Percentiles rank a stretch among this genome's conserved stretches.
phyloP scores from a whole-genome alignment of 176 grass and related monocot species.

The Rhynchospora pubera region DNA sequence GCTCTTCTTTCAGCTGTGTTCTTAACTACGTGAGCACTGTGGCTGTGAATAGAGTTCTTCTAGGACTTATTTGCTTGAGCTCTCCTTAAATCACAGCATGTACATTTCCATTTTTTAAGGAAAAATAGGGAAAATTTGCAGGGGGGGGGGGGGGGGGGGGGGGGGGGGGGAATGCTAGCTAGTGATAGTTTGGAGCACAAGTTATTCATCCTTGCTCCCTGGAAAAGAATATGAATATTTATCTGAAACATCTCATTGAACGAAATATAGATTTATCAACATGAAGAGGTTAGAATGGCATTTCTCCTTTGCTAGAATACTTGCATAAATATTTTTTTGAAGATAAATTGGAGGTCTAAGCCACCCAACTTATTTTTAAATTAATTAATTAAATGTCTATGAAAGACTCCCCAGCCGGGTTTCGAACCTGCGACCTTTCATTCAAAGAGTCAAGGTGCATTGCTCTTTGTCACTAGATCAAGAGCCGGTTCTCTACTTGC shows the following conservation, averaged over 20 bases:
- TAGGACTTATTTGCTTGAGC: background rate
- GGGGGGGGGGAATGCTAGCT: too few relatives aligned
- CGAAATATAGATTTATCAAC: background rate
- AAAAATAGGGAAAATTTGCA: background rate
- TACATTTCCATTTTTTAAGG: conserved; percentile 7
- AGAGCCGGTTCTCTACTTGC: too few relatives aligned
- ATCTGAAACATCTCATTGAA: background rate
- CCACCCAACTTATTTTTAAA: too few relatives aligned
- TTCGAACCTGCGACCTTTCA: too few relatives aligned
- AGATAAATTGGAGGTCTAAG: too few relatives aligned
- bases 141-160: too few relatives aligned
- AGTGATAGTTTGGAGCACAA: background rate
- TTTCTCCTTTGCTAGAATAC: background rate
- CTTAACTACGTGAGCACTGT: background rate
- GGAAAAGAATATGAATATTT: background rate
- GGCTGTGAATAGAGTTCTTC: background rate
- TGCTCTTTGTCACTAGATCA: too few relatives aligned
- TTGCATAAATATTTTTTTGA: background rate
- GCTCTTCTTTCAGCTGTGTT: conserved; percentile 31
- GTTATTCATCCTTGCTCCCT: background rate
- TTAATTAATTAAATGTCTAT: too few relatives aligned
- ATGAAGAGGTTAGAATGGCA: background rate
- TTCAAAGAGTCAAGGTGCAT: too few relatives aligned
- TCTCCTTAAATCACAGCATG: background rate
- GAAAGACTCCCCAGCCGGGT: too few relatives aligned